These are phyloP conservation scores for Plectosphaerella cucumerina DNA, from an alignment of 2,329 filamentous ascomycete species.

Conservation along the genomic window DNA sequence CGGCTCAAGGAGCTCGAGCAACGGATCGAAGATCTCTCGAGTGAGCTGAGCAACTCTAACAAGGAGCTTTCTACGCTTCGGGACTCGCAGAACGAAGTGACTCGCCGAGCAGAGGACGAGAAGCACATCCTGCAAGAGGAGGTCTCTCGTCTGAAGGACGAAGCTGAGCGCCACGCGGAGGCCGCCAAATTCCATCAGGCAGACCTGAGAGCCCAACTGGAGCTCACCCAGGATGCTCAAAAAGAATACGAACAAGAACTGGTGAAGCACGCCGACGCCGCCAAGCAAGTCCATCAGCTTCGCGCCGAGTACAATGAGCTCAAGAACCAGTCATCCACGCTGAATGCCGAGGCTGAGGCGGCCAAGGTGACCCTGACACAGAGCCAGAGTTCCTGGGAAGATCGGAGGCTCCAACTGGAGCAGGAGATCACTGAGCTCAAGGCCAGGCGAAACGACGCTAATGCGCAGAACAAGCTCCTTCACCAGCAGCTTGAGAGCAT, in stretches of 20 bases:
- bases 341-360: constrained; percentile 79
- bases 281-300: constrained; percentile 74
- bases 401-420: constrained; percentile 76
- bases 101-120: constrained; percentile 72
- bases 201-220: constrained; percentile 86
- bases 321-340: constrained; percentile 70
- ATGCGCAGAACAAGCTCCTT: constrained; percentile 84
- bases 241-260: constrained; percentile 94
- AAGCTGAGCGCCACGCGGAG: constrained; percentile 74
- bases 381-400: constrained; percentile 83
- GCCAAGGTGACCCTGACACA: constrained; percentile 74
- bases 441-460: constrained; percentile 75
- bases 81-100: constrained; percentile 73
- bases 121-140: constrained; percentile 76
- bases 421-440: constrained; percentile 77
- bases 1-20: constrained; percentile 79
- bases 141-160: constrained; percentile 75
- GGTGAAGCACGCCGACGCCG: constrained; percentile 93
- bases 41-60: constrained; percentile 78
- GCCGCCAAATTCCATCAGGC: constrained; percentile 83
- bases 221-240: constrained; percentile 89
- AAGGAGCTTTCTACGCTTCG: constrained; percentile 76
- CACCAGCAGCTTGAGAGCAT: constrained; percentile 86
- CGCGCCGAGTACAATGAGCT: constrained; percentile 78
- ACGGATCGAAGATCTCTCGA: constrained; percentile 76